Evolutionary conservation across 306 rosid species (phyloP).

Genomic region (Prunus persica): Prunus_persica_NCBIv2 NC_034010.1:28789001-28789500

Average conservation of each 20-base stretch:
- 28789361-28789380: not conserved
- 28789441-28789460: not conserved
- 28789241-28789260: no score
- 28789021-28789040: not conserved
- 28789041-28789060: not conserved
- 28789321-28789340: not conserved
- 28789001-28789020: not conserved
- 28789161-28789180: no score
- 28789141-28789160: not conserved
- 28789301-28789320: constrained; percentile 9
- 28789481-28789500: not conserved
- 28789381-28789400: not conserved
- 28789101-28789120: no score
- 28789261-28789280: not conserved
- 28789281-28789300: not conserved
- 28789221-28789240: no score
- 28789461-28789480: not conserved
- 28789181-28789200: no score
- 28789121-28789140: not conserved
- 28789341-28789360: not conserved
- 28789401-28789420: not conserved
- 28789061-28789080: not conserved
- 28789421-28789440: not conserved
- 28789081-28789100: not conserved
- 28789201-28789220: no score